phyloP scores from a whole-genome alignment of 2,329 filamentous ascomycete genomes.

The Fusarium sp. region DNA sequence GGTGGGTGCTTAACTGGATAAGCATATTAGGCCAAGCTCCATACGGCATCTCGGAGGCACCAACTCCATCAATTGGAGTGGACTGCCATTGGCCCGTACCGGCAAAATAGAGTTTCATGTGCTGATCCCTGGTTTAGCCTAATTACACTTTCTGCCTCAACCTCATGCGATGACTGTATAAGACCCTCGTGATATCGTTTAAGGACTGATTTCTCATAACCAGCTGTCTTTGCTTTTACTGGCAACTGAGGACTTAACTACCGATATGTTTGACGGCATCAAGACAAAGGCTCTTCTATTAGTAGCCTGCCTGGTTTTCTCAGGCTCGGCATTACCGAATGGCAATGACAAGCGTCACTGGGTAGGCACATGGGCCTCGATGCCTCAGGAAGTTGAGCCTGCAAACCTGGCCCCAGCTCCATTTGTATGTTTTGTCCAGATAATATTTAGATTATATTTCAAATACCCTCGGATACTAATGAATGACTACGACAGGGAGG shows the following conservation, averaged over 20 bases:
- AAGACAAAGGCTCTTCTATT: neutral
- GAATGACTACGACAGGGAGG: neutral
- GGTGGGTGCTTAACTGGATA: neutral
- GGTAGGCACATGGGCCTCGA: conserved; percentile 28
- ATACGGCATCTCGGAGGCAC: conserved; percentile 3
- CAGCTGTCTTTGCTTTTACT: accelerated
- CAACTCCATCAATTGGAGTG: conserved; percentile 16
- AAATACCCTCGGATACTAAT: neutral
- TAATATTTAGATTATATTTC: accelerated
- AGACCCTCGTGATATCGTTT: neutral
- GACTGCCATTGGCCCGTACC: neutral
- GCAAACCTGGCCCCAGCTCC: conserved; percentile 22
- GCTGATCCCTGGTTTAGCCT: conserved; percentile 17
- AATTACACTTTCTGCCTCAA: conserved; percentile 2
- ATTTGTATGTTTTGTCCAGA: neutral
- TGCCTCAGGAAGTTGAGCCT: conserved; percentile 29
- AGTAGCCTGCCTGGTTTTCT: conserved; percentile 1
- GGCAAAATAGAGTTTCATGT: conserved; percentile 15
- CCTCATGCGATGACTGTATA: neutral
- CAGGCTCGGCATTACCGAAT: neutral
- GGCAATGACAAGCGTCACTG: conserved; percentile 1
- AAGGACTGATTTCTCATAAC: neutral
- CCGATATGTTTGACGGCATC: neutral
- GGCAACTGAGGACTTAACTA: neutral
- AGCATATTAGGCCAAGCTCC: neutral